A percentile compares a stretch with the other conserved stretches of the same genome.
Conservation (phyloP, 306 rosid genomes). For the Quercus gilva region DNA sequence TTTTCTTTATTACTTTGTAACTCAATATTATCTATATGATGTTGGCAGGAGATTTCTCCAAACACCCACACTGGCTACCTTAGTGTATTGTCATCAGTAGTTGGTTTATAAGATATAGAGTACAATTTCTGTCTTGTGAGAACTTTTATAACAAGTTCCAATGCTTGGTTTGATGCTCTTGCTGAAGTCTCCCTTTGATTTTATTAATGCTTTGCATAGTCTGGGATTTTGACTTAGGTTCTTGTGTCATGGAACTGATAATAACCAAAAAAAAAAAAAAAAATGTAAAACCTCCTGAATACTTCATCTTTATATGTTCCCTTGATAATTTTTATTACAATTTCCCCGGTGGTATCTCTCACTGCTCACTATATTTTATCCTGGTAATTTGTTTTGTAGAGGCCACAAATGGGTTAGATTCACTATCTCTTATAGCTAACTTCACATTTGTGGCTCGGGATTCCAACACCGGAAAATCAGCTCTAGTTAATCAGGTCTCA, state of each 20-base stretch:
- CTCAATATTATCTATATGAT: too few species aligned
- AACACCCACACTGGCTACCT: too few species aligned
- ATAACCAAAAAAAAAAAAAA: not conserved
- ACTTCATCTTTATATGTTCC: not conserved
- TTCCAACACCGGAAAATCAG: slow-evolving; percentile 62
- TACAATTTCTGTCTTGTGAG: not conserved
- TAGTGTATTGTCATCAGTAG: not conserved
- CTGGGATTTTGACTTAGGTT: not conserved
- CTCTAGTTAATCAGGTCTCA: slow-evolving; percentile 52
- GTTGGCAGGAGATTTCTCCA: too few species aligned
- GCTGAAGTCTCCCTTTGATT: not conserved
- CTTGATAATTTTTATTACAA: not conserved
- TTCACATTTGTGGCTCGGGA: slow-evolving; percentile 93
- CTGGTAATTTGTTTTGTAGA: slow-evolving; percentile 37
- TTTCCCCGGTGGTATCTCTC: slow-evolving; percentile 9
- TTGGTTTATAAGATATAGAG: not conserved
- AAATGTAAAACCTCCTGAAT: not conserved
- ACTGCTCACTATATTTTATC: slow-evolving; percentile 6
- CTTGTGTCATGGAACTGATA: not conserved
- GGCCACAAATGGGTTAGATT: slow-evolving; percentile 28
- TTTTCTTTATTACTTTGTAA: too few species aligned
- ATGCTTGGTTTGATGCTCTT: not conserved
- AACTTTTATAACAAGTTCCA: not conserved
- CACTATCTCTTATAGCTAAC: slow-evolving; percentile 64
- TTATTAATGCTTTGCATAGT: not conserved